Evolutionary conservation across 257 asterid genomes (phyloP).

Genomic region (Solanum neorickii): DNA sequence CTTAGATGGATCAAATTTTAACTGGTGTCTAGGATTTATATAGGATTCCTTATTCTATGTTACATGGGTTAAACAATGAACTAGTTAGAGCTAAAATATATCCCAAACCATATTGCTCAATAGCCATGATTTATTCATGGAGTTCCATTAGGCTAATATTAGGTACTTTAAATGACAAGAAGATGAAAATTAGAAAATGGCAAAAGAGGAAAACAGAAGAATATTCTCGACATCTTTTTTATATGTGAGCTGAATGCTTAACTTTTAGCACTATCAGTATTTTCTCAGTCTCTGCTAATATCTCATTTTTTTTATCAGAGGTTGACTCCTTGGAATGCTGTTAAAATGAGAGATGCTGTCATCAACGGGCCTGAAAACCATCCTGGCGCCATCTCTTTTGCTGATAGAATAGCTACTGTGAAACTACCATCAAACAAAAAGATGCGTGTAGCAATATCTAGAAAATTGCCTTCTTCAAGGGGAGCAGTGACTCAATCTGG

Average conservation of each 20-base stretch:
- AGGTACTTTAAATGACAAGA: not conserved
- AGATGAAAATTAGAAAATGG: not conserved
- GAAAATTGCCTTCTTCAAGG: constrained; percentile 83
- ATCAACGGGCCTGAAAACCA: constrained; percentile 80
- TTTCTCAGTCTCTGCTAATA: not conserved
- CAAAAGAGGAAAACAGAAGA: not conserved
- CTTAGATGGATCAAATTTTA: not conserved
- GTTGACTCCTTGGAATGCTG: constrained; percentile 96
- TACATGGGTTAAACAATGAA: not conserved
- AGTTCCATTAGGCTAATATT: not conserved
- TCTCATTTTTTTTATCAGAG: constrained; percentile 36
- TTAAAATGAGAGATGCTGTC: constrained; percentile 61
- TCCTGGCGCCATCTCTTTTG: constrained; percentile 74
- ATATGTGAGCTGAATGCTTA: not conserved
- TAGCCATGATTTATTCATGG: not conserved
- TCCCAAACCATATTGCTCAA: not conserved
- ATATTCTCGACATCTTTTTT: not conserved
- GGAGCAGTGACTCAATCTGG: constrained; percentile 52
- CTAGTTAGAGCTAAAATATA: not conserved
- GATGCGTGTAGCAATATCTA: constrained; percentile 52
- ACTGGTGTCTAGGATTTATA: not conserved
- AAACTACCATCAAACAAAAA: constrained; percentile 35
- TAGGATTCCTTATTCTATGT: not conserved
- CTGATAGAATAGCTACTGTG: constrained; percentile 51
- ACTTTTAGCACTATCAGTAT: not conserved